A percentile compares a stretch with the other conserved stretches of the same genome.
phyloP scores from a whole-genome alignment of 2,329 filamentous ascomycete species.

The Paramyrothecium roridum region DNA sequence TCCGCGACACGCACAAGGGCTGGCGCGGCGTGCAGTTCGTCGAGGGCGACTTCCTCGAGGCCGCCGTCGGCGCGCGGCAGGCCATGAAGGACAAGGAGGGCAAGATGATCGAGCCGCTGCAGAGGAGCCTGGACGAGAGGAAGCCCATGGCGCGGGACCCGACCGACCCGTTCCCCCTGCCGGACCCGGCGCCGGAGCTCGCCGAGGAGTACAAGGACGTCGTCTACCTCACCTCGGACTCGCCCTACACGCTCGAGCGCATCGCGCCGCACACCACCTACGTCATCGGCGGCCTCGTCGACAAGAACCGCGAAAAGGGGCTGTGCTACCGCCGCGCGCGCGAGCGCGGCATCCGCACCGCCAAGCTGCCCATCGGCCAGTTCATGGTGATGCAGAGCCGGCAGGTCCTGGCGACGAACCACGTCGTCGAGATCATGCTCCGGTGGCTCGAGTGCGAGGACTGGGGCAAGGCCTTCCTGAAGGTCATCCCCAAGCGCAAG shows the following conservation, averaged over 20 bases:
- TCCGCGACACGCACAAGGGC: slow-evolving; percentile 66
- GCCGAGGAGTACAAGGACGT: slow-evolving; percentile 43
- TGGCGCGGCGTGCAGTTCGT: slow-evolving; percentile 80
- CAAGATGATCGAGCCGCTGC: slow-evolving; percentile 56
- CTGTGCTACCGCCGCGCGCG: slow-evolving; percentile 83
- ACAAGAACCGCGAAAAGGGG: slow-evolving; percentile 94
- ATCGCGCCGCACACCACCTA: slow-evolving; percentile 88
- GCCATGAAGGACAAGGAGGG: slow-evolving; percentile 62
- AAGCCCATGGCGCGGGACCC: slow-evolving; percentile 28
- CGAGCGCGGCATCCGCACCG: slow-evolving; percentile 76
- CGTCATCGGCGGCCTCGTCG: slow-evolving; percentile 89
- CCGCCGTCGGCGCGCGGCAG: slow-evolving; percentile 61
- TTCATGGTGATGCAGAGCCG: slow-evolving; percentile 89
- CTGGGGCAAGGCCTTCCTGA: slow-evolving; percentile 86
- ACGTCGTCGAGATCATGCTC: slow-evolving; percentile 95
- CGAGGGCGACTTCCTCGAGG: slow-evolving; percentile 70
- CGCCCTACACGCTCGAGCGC: slow-evolving; percentile 76
- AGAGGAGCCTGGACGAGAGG: slow-evolving; percentile 25
- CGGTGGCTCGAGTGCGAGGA: slow-evolving; percentile 86
- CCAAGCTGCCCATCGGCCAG: slow-evolving; percentile 90
- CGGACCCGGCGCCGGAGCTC: slow-evolving; percentile 26
- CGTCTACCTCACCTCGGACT: slow-evolving; percentile 90
- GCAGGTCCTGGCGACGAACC: slow-evolving; percentile 86
- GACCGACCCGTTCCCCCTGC: slow-evolving; percentile 27
- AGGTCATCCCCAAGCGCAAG: slow-evolving; percentile 88